These are phyloP conservation scores for Albatrellus ellisii DNA, from an alignment of 768 basidiomycete genomes.

Conservation along the genomic window DNA sequence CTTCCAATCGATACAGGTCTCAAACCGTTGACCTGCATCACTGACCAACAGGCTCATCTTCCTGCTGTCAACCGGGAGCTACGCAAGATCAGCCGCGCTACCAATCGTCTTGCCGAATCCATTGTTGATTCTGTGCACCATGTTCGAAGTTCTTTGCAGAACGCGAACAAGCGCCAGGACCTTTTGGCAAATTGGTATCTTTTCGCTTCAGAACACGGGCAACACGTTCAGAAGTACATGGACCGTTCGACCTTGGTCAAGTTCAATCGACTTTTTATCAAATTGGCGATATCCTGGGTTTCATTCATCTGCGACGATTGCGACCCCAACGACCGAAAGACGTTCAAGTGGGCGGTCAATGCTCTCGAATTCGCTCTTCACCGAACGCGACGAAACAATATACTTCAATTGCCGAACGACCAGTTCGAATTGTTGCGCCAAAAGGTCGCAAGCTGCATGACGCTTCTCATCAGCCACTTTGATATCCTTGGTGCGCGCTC, in stretches of 20 bases:
- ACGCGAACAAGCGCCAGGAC: conserved; percentile 61
- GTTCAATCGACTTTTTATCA: conserved; percentile 77
- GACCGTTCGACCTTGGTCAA: conserved; percentile 54
- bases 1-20: conserved; percentile 31
- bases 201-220: conserved; percentile 94
- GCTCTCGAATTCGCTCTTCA: conserved; percentile 87
- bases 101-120: conserved; percentile 81
- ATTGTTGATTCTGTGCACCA: conserved; percentile 88
- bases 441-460: conserved; percentile 94
- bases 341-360: conserved; percentile 96
- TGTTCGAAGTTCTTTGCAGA: conserved; percentile 55
- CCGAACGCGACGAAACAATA: conserved; percentile 79
- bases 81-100: conserved; percentile 80
- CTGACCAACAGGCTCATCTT: conserved; percentile 83
- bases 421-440: conserved; percentile 86
- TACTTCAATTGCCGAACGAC: conserved; percentile 74
- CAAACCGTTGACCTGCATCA: conserved; percentile 29
- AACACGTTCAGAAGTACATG: conserved; percentile 82
- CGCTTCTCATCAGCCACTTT: conserved; percentile 91
- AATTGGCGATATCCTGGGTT: conserved; percentile 93
- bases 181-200: conserved; percentile 87
- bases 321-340: conserved; percentile 88
- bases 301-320: conserved; percentile 98
- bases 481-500: conserved; percentile 95
- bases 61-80: conserved; percentile 83